These are phyloP conservation scores for Phylloporus rhodoxanthus DNA, from an alignment of 768 basidiomycete species.

Conservation along the genomic window DNA sequence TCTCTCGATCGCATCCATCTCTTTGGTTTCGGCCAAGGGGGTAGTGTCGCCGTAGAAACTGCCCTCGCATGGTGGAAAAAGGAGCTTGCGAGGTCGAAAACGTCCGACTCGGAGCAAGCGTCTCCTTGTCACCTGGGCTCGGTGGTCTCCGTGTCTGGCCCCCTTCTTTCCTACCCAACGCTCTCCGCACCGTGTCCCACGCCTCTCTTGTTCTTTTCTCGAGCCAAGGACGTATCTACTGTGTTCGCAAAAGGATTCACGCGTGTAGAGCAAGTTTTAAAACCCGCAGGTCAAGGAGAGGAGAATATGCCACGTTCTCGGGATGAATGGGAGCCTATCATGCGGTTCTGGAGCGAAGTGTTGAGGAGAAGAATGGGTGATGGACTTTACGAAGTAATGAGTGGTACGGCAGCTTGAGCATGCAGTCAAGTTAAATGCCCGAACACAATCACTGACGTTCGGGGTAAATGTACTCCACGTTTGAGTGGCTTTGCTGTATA, in stretches of 20 bases:
- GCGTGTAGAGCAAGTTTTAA: conserved; percentile 43
- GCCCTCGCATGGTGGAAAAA: conserved; percentile 52
- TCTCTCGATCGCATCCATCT: conserved; percentile 64
- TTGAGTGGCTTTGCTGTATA: no score
- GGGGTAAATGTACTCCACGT: no score
- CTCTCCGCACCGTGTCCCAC: conserved; percentile 47
- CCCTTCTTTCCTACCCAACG: conserved; percentile 75
- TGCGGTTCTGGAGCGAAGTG: conserved; percentile 80
- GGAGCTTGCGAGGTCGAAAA: conserved; percentile 15
- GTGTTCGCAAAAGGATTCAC: conserved; percentile 60
- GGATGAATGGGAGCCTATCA: conserved; percentile 78
- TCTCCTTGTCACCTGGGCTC: conserved; percentile 48
- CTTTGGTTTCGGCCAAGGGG: conserved; percentile 88
- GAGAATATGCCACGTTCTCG: conserved; percentile 71
- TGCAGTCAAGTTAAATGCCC: not conserved
- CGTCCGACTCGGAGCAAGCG: conserved; percentile 6
- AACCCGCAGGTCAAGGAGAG: conserved; percentile 26
- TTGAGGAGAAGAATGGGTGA: conserved; percentile 52
- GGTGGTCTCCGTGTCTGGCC: conserved; percentile 63
- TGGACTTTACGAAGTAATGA: conserved; percentile 68
- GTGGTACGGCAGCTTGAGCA: conserved; percentile 12
- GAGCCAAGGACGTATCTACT: conserved; percentile 40
- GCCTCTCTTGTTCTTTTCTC: conserved; percentile 55
- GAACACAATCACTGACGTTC: no score
- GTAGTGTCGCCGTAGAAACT: conserved; percentile 67